Conservation (phyloP, 169 alveolate species). For the Plasmodium chabaudi region DNA sequence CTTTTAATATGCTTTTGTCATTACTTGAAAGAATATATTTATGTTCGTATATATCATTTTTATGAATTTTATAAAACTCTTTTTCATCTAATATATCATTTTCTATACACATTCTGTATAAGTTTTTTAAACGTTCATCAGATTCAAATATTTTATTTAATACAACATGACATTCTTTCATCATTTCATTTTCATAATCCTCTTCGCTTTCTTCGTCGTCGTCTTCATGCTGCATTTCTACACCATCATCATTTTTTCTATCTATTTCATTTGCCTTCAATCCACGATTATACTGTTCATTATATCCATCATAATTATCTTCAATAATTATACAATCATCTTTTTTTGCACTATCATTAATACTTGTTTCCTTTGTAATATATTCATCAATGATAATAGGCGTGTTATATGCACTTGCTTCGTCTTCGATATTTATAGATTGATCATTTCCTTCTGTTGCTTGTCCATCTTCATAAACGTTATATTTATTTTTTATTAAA, state of each 20-base stretch:
- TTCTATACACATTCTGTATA: constrained; percentile 59
- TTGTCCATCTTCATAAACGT: constrained; percentile 11
- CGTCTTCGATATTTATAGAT: neutral
- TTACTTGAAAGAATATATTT: constrained; percentile 12
- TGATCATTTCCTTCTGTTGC: neutral
- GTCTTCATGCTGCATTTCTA: neutral
- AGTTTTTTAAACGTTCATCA: constrained; percentile 22
- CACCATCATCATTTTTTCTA: neutral
- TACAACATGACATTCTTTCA: constrained; percentile 8
- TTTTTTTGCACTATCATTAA: neutral
- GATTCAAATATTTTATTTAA: constrained; percentile 29
- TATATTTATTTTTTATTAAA: constrained; percentile 36
- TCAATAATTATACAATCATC: neutral
- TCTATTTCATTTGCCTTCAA: neutral
- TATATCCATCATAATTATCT: constrained; percentile 2
- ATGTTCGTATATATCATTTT: constrained; percentile 35
- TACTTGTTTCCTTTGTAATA: neutral
- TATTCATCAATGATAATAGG: neutral
- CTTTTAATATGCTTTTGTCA: constrained; percentile 36
- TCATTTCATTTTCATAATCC: neutral
- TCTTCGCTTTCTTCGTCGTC: neutral
- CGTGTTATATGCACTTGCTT: neutral
- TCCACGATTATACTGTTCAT: neutral
- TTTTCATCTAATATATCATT: constrained; percentile 48
- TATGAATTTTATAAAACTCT: constrained; percentile 60